Evolutionary conservation across 2,329 filamentous ascomycete species (phyloP).

Genomic region (Sphaceloma murrayae): DNA sequence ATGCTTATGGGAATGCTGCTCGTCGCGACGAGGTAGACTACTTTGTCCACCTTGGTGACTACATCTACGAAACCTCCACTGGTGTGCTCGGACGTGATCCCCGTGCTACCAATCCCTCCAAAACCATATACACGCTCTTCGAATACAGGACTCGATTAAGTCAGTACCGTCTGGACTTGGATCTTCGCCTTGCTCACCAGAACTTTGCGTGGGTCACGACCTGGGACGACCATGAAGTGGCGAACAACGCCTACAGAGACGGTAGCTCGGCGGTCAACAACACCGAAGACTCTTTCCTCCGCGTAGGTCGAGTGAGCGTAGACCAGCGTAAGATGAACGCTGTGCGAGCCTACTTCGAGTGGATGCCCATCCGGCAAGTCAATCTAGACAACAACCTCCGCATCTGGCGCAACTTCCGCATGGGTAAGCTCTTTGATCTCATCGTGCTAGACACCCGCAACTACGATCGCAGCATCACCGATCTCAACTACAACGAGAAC

Average conservation of each 20-base stretch:
- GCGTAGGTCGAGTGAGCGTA: conserved; percentile 48
- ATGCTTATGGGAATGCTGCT: conserved; percentile 30
- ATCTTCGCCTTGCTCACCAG: conserved; percentile 47
- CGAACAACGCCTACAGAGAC: conserved; percentile 56
- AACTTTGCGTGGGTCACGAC: conserved; percentile 54
- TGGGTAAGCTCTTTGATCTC: conserved; percentile 55
- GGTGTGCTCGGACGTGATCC: conserved; percentile 31
- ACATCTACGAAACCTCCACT: conserved; percentile 53
- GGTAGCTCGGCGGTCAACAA: conserved; percentile 54
- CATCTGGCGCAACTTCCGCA: conserved; percentile 57
- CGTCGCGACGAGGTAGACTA: conserved; percentile 41
- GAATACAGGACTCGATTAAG: conserved; percentile 52
- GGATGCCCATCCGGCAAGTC: conserved; percentile 52
- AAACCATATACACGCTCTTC: conserved; percentile 43
- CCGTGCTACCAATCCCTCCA: conserved; percentile 45
- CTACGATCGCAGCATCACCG: conserved; percentile 58
- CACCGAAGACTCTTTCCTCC: conserved; percentile 55
- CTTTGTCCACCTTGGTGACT: conserved; percentile 42
- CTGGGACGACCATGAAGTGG: conserved; percentile 57
- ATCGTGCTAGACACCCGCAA: conserved; percentile 61
- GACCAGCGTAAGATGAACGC: conserved; percentile 66
- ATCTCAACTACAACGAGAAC: conserved; percentile 46
- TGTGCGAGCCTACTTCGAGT: conserved; percentile 61
- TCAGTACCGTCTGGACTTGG: conserved; percentile 52
- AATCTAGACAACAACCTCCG: conserved; percentile 61